Conservation (phyloP, 139 green algal species). For the Closterium sp. region DNA sequence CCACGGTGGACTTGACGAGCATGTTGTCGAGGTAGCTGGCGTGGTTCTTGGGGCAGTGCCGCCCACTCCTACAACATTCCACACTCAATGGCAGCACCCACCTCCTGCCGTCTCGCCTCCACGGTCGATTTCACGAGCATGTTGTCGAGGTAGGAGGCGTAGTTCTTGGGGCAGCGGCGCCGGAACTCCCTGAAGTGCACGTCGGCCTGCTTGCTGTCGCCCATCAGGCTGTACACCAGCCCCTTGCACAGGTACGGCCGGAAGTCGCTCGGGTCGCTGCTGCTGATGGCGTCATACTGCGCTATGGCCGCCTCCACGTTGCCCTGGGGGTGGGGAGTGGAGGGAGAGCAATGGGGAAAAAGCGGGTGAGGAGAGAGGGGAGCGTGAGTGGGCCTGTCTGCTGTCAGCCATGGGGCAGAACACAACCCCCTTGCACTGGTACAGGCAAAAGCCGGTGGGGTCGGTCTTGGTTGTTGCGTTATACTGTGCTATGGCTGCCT, state of each 20-base stretch:
- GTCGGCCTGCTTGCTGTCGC: not conserved
- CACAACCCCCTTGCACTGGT: conserved; percentile 20
- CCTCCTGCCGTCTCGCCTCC: too few species aligned
- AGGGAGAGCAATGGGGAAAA: too few species aligned
- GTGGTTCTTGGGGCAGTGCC: not conserved
- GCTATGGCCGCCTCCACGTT: too few species aligned
- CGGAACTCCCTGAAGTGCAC: not conserved
- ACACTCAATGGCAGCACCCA: too few species aligned
- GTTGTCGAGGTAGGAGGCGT: not conserved
- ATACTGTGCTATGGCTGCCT: conserved; percentile 2
- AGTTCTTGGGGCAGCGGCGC: not conserved
- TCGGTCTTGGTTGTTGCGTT: conserved; percentile 3
- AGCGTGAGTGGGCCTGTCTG: not conserved
- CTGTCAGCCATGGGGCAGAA: not conserved
- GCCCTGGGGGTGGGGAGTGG: too few species aligned
- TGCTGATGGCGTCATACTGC: too few species aligned
- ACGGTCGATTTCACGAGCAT: too few species aligned
- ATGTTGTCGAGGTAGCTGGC: not conserved
- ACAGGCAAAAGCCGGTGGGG: conserved; percentile 9
- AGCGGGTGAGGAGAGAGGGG: too few species aligned
- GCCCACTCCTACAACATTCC: too few species aligned
- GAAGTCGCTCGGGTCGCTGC: too few species aligned
- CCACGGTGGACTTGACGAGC: not conserved
- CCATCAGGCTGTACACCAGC: not conserved
- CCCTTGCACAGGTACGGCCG: conserved; percentile 32